phyloP scores from a whole-genome alignment of 2,329 filamentous ascomycete species.

The Hirsutella thompsonii region DNA sequence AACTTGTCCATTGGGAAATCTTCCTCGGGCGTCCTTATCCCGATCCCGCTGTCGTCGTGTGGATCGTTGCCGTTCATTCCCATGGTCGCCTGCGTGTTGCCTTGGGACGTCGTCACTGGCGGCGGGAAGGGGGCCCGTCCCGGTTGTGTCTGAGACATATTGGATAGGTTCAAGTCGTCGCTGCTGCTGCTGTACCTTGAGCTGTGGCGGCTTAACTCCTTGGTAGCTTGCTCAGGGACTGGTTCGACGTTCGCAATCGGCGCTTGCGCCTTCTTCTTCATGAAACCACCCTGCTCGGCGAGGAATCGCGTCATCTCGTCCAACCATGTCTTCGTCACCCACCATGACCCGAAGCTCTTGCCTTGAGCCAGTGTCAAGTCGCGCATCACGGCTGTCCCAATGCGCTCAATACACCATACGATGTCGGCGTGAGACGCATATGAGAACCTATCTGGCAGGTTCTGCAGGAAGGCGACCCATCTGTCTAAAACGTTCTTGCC shows the following conservation, averaged over 20 bases:
- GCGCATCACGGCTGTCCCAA: slow-evolving; percentile 66
- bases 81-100: slow-evolving; percentile 25
- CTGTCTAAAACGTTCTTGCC: slow-evolving; percentile 62
- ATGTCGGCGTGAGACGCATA: slow-evolving; percentile 61
- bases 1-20: slow-evolving; percentile 51
- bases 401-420: slow-evolving; percentile 61
- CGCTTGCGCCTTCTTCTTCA: slow-evolving; percentile 41
- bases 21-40: slow-evolving; percentile 54
- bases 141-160: slow-evolving; percentile 33
- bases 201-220: slow-evolving; percentile 20
- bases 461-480: slow-evolving; percentile 62
- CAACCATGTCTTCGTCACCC: slow-evolving; percentile 90
- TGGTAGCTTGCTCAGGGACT: slow-evolving; percentile 21
- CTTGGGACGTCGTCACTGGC: slow-evolving; percentile 15
- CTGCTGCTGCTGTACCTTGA: slow-evolving; percentile 29
- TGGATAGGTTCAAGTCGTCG: slow-evolving; percentile 31
- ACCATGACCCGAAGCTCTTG: slow-evolving; percentile 80
- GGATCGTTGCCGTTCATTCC: slow-evolving; percentile 26
- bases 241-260: slow-evolving; percentile 12
- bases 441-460: slow-evolving; percentile 58
- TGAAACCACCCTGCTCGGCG: slow-evolving; percentile 80
- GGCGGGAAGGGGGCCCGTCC: slow-evolving; percentile 37
- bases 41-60: slow-evolving; percentile 65
- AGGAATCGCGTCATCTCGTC: slow-evolving; percentile 91
- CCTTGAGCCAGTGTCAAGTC: slow-evolving; percentile 70